phyloP scores from a whole-genome alignment of 2,329 filamentous ascomycete species.

The Trichoderma aggressivum region DNA sequence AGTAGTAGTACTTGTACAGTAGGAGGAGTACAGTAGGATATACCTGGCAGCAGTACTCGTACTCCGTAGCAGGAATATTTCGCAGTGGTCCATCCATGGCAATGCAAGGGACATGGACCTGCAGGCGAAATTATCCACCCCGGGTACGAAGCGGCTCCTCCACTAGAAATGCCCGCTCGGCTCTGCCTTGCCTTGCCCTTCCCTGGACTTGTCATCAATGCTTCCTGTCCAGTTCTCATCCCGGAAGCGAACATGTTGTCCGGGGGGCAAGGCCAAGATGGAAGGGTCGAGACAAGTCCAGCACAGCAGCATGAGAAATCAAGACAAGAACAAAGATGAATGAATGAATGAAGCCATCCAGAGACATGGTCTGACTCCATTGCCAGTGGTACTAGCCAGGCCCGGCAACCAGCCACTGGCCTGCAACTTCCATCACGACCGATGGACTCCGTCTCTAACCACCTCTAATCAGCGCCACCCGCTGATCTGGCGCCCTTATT shows the following conservation, averaged over 20 bases:
- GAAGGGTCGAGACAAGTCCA: neutral
- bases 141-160: conserved; percentile 3
- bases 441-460: too few relatives aligned
- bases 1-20: neutral
- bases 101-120: conserved; percentile 1
- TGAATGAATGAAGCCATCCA: neutral
- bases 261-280: neutral
- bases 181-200: neutral
- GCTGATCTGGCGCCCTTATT: conserved; percentile 8
- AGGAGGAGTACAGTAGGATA: neutral
- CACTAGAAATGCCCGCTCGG: neutral
- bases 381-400: neutral
- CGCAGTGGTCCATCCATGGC: neutral
- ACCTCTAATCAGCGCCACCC: neutral
- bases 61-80: neutral
- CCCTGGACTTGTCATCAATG: neutral
- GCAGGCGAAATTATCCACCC: conserved; percentile 17
- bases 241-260: neutral
- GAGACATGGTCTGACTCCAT: neutral
- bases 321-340: neutral
- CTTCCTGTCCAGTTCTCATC: neutral
- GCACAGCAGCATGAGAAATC: neutral
- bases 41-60: neutral
- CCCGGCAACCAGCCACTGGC: neutral
- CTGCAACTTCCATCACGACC: neutral